Conservation (phyloP, 2,329 filamentous ascomycete genomes). For the Hysterium pulicare region DNA sequence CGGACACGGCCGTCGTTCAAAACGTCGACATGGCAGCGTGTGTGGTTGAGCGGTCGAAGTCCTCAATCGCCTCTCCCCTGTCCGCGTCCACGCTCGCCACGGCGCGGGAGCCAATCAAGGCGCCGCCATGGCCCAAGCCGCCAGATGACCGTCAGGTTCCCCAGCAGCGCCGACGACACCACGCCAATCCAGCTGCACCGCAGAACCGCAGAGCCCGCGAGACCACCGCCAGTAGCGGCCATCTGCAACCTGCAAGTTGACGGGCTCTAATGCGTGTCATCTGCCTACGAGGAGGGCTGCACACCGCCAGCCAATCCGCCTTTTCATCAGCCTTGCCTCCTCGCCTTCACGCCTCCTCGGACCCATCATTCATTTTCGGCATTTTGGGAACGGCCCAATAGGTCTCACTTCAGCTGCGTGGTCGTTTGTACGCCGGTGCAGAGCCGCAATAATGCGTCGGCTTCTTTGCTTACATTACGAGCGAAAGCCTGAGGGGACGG, state of each 20-base stretch:
- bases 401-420: constrained; percentile 2
- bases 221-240: neutral
- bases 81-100: neutral
- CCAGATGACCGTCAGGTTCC: neutral
- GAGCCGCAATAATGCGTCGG: neutral
- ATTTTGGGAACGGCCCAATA: neutral
- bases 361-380: neutral
- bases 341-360: neutral
- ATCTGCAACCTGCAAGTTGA: neutral
- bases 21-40: neutral
- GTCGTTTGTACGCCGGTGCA: neutral
- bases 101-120: constrained; percentile 1
- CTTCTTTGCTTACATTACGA: neutral
- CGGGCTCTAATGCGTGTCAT: constrained; percentile 6
- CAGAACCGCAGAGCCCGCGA: neutral
- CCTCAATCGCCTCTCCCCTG: neutral
- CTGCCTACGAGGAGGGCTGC: neutral
- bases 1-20: neutral
- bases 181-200: constrained; percentile 1
- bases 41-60: neutral
- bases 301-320: neutral
- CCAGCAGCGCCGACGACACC: neutral
- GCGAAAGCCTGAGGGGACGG: too few species aligned
- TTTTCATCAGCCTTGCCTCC: neutral
- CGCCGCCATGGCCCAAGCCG: neutral